phyloP scores from a whole-genome alignment of 2,329 filamentous ascomycete species.

The Aspergillus aculeatus region DNA sequence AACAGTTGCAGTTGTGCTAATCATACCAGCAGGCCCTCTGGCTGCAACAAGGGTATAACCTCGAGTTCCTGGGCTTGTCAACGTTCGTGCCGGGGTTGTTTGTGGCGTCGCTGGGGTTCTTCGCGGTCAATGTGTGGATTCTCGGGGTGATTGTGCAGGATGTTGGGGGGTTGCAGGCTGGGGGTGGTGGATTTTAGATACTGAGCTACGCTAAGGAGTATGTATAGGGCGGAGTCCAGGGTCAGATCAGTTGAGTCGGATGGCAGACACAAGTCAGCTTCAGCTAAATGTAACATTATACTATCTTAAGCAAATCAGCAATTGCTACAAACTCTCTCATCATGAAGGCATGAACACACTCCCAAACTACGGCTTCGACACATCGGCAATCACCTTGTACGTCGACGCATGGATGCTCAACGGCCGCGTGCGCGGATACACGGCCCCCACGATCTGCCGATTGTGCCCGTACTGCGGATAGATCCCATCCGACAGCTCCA shows the following conservation, averaged over 20 bases:
- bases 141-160: conserved; percentile 77
- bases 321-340: no score
- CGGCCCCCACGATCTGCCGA: conserved; percentile 32
- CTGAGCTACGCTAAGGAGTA: not conserved
- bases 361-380: conserved; percentile 33
- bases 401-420: conserved; percentile 40
- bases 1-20: not conserved
- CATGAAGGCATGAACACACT: no score
- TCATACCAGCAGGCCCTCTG: conserved; percentile 56
- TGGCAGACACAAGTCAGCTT: no score
- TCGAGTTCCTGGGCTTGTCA: conserved; percentile 77
- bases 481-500: conserved; percentile 64
- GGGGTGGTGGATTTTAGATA: no score
- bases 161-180: conserved; percentile 33
- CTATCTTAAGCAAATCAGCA: not conserved
- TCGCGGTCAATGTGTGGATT: conserved; percentile 83
- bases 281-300: not conserved
- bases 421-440: conserved; percentile 41
- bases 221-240: no score
- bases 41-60: conserved; percentile 71
- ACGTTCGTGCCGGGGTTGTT: conserved; percentile 86
- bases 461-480: conserved; percentile 42
- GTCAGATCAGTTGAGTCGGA: no score
- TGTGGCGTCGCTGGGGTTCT: conserved; percentile 73
- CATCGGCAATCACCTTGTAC: conserved; percentile 44